phyloP scores from a whole-genome alignment of 2,329 filamentous ascomycete species.

The Zasmidium cellare region DNA sequence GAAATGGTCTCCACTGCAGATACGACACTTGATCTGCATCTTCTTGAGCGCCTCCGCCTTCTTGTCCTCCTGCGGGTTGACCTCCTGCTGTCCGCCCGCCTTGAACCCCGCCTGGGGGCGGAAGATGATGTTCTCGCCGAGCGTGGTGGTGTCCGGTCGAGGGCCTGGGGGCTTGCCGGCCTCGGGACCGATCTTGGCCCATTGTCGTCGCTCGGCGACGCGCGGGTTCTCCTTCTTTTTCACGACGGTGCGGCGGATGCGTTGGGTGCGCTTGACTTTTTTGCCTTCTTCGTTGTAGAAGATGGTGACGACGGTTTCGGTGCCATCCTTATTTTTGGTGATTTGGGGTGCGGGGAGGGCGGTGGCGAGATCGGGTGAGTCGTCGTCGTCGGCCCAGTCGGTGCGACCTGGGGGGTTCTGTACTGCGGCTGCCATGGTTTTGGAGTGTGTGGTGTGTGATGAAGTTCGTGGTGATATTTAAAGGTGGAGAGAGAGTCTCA shows the following conservation, averaged over 20 bases:
- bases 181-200: conserved; percentile 89
- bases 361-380: conserved; percentile 77
- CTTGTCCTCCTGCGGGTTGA: conserved; percentile 67
- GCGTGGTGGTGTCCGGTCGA: conserved; percentile 82
- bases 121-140: conserved; percentile 99
- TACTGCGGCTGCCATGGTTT: conserved; percentile 32
- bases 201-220: conserved; percentile 90
- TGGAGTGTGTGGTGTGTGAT: conserved; percentile 11
- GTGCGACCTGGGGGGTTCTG: conserved; percentile 46
- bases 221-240: conserved; percentile 96
- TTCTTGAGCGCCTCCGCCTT: conserved; percentile 78
- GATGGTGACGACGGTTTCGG: conserved; percentile 91
- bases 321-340: conserved; percentile 96
- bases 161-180: conserved; percentile 83
- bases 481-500: neutral
- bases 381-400: conserved; percentile 90
- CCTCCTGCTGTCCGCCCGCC: conserved; percentile 78
- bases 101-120: conserved; percentile 91
- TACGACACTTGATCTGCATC: conserved; percentile 99
- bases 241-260: conserved; percentile 87
- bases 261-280: conserved; percentile 95
- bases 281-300: conserved; percentile 89
- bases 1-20: conserved; percentile 98
- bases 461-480: neutral
- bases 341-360: conserved; percentile 82